Evolutionary conservation across 768 basidiomycete species (phyloP), one percentile per base, ranked within the genome.

Genomic region (Amanita pallidorosea): DNA sequence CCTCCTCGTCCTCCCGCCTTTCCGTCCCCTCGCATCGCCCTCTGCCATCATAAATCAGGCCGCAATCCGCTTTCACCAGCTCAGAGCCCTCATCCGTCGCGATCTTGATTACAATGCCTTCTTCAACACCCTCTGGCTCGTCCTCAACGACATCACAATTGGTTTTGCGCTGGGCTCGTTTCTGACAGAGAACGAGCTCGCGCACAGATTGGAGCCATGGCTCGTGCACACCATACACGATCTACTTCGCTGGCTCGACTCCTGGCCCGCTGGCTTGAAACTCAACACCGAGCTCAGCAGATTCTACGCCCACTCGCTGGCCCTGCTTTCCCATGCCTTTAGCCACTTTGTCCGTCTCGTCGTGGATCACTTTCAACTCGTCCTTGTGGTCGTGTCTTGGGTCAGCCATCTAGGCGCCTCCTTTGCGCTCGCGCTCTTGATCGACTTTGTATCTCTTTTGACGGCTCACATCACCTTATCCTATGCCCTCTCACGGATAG

Each of bases 241-340:
- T 13, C 70, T 75, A 0, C 70, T 97, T 2, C 58, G 72, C 1
- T 97, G 93, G 94, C 73, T 99, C 11, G 87, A 96, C 62, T 80
- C 86, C 54, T 98, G 95, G 95, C 95, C 95, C 0, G 92, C 84
- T 1, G 95, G 96, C 1, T 68, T 99, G 36, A 99, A 99, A 65
- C 81, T 99, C 47, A 98, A 98, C 60, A 89, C 90, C 0, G 89
- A 97, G 57, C 75, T 99, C n/a, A 89, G 90, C 57, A 70, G 73
- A 22, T 86, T 96, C 61, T 86, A 90, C 59, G 80, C 83, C n/a
- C 74, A 81, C 52, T 73, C 77, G 0, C 83, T 96, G 45, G 70
- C 83, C 31, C 52, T 52, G 38, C 31, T 27, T 37, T 33, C 18
- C 7, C 53, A 33, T 48, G 53, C 36, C 18, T 37, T 52, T 25